Evolutionary conservation across 2,329 filamentous ascomycete genomes (phyloP), one percentile per base, ranked within the genome.

Genomic region (Alternaria alternata): DNA sequence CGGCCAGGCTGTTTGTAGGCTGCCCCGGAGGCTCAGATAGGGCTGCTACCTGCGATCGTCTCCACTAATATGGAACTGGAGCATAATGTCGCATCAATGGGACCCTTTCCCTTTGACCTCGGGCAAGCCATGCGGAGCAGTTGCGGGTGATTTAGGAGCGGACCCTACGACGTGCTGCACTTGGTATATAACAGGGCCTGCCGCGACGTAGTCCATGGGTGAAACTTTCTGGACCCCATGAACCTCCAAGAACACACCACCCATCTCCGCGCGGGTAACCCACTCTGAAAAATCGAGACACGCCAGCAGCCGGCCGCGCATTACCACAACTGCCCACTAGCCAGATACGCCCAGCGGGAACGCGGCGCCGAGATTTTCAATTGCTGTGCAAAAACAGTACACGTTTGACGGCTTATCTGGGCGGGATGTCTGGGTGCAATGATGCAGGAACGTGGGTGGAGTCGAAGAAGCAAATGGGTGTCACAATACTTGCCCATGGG

Each of bases 301-400:
- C 64, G 59, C 68, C 62, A 60, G 46, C 59, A 68, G 57, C 68
- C 67, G 68, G 69, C 70, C 69, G 70, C 68, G 70, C 65, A 69
- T 61, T 49, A 63, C 56, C 43, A 57, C 44, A 59, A 60, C 49
- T 43, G 30, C 59, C 52, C 48, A 44, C 62, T 61, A 67, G 62
- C 60, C 67, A 66, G 63, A 54, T 30, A 48, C 47, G 57, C 54
- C 52, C 56, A 51, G 62, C 58, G 61, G 54, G 43, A 57, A 57
- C 61, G 62, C 47, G 54, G 61, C 61, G 59, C 64, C 38, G 65
- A 66, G 68, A 69, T 71, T 74, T 71, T 60, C 63, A 71, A 69
- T 66, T 43, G 59, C 44, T 62, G 51, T 69, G 66, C 47, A 59
- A 62, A 64, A 62, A 63, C 61, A 66, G 61, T 49, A 20, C 48